Evolutionary conservation across 2,329 filamentous ascomycete genomes (phyloP).

Genomic region (Gliomastix tumulicola): DNA sequence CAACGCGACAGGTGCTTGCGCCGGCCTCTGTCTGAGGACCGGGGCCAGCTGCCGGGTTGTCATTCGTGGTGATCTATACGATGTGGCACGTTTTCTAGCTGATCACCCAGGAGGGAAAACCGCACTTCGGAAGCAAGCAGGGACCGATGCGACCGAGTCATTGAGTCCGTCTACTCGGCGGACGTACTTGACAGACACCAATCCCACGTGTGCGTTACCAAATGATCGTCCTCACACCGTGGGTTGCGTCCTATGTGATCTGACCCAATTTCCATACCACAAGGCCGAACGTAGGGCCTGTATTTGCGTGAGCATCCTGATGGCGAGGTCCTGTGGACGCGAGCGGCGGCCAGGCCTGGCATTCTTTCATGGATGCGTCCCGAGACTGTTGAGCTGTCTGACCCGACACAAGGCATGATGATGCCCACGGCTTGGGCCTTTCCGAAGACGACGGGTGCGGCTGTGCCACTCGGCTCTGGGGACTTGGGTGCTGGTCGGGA

Average conservation of each 20-base stretch:
- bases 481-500: too few relatives aligned
- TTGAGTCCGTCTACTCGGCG: constrained; percentile 1
- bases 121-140: neutral
- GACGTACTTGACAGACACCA: constrained; percentile 1
- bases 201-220: neutral
- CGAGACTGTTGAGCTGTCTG: too few relatives aligned
- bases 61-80: neutral
- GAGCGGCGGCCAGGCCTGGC: constrained; percentile 3
- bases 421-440: too few relatives aligned
- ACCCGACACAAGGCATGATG: too few relatives aligned
- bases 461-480: too few relatives aligned
- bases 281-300: too few relatives aligned
- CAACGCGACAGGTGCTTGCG: too few relatives aligned
- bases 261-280: too few relatives aligned
- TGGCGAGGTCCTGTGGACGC: constrained; percentile 4
- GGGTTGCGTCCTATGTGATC: too few relatives aligned
- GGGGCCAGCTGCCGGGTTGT: neutral
- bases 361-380: constrained; percentile 7
- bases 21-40: too few relatives aligned
- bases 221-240: too few relatives aligned
- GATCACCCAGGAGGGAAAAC: neutral
- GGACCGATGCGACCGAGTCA: neutral
- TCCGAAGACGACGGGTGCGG: too few relatives aligned
- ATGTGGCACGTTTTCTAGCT: neutral
- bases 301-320: constrained; percentile 2